Conservation (phyloP, 2,329 filamentous ascomycete species). For the Xylaria sp. region DNA sequence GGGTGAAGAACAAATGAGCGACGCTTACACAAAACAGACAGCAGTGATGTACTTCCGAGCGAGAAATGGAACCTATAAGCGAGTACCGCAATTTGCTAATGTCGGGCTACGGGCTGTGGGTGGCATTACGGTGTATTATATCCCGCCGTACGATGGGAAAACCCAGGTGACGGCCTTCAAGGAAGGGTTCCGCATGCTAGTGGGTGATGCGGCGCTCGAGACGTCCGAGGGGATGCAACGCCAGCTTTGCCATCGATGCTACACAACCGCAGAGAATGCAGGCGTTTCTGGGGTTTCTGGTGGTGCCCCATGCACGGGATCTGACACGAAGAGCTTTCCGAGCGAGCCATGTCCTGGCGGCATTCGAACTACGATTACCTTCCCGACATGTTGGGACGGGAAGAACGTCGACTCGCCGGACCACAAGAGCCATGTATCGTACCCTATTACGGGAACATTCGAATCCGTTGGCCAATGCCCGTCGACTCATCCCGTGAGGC, state of each 20-base stretch:
- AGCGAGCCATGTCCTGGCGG: conserved; percentile 60
- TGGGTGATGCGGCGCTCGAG: conserved; percentile 52
- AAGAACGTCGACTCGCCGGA: conserved; percentile 58
- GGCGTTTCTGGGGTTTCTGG: conserved; percentile 43
- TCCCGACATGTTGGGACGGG: conserved; percentile 67
- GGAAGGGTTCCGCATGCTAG: conserved; percentile 59
- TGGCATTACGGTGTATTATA: conserved; percentile 49
- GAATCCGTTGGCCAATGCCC: conserved; percentile 58
- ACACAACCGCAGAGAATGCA: conserved; percentile 34
- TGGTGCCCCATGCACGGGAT: conserved; percentile 48
- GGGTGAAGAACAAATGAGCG: background rate
- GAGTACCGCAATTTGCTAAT: conserved; percentile 47
- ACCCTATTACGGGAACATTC: conserved; percentile 52
- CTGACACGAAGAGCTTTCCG: conserved; percentile 61
- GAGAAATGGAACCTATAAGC: conserved; percentile 45
- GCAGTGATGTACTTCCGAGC: conserved; percentile 42
- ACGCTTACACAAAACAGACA: background rate
- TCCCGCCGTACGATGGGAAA: conserved; percentile 49
- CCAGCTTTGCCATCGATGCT: conserved; percentile 54
- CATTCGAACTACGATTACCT: conserved; percentile 62
- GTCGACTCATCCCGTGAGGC: conserved; percentile 59
- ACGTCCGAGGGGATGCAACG: conserved; percentile 42
- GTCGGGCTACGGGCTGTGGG: conserved; percentile 44
- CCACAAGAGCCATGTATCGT: conserved; percentile 53
- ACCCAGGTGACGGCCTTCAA: conserved; percentile 56